Evolutionary conservation across 169 alveolate species (phyloP), one percentile per base, ranked within the genome.

Genomic region (Cryptosporidium canis): DNA sequence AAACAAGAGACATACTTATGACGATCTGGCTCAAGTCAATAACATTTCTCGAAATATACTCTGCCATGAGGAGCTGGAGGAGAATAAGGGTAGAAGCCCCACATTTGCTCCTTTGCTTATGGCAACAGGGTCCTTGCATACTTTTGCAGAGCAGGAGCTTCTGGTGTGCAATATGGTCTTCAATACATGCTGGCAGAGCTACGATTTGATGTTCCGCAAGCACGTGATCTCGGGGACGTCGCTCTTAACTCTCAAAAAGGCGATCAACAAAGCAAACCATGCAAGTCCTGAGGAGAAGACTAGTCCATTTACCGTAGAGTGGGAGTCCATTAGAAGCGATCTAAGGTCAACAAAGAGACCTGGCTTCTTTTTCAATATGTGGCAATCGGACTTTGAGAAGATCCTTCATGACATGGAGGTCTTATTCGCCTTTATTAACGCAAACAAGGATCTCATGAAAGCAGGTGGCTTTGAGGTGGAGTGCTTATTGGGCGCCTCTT

Each of bases 391-490:
- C 27, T 77, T 77, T 77, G 87, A 77, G 31, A 55, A 48, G 39
- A 77, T 77, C 7, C 61, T 77, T 9, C 87, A 77, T 45, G 87
- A 77, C 29, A 77, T 77, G 87, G 87, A 77, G 37, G 87, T 77
- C 16, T 39, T 77, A n/a, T 77, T 77, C 58, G 87, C 87, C 27
- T 77, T 77, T 43, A 77, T 77, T 53, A 77, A 77, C 41, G 87
- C 87, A 7, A 77, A 77, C 47, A 77, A 58, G 44, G 87, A 77
- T 61, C 61, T 77, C 14, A 77, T 77, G 87, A 77, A 77, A 21
- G 87, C 87, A 43, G 87, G 87, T 21, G 87, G 87, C 9, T 77
- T 77, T 77, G 87, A 77, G 24, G 87, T 77, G 4, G 87, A 77
- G 45, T 77, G 87, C 24, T 35, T 77, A n/a, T 63, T 77, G 48